Base-by-base conservation (phyloP, 371 early-diverging fungal species). In the Sporodiniella umbellata region DNA sequence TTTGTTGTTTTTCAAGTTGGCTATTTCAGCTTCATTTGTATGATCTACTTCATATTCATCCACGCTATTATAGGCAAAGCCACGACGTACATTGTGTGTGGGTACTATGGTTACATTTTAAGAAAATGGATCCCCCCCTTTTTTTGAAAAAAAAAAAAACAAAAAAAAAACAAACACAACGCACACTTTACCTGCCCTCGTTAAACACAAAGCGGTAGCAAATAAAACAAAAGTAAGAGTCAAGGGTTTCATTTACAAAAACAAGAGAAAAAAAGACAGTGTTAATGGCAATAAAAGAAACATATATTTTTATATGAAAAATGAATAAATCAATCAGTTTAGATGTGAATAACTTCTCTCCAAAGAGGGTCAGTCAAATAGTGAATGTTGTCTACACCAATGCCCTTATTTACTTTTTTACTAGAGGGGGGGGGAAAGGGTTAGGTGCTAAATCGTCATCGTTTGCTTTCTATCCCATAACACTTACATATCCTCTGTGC, bases 321-420 rank as follows among this genome's bases (percentile, higher is more conserved):
- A 35, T 35, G n/a, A 28, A 10, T 28, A 28, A 7, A 7, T 28
- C 10, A 21, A 21, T 40, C 25, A n/a, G 45, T 44, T 55, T 68
- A 66, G 24, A 60, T 42, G 45, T 56, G 58, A 49, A 70, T 62
- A 24, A 62, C 59, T 39, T 79, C 72, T 65, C 85, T 92, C 93
- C 92, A 98, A 56, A 98, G 72, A 37, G 84, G 84, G 64, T 97
- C 98, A 60, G 83, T 85, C 30, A 98, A 71, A 54, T 84, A 85
- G 57, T 95, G 96, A 57, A 92, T 78, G 15, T 40, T 88, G 37
- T 95, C 94, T 35, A 96, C 84, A 18, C 95, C 98, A 47, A 87
- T 86, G 37, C 90, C 92, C 80, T 96, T 96, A 75, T 96, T 97
- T 33, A 93, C 73, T 18, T 72, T 68, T 62, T 86, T 89, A 43